These are phyloP conservation scores for Trichomonas gallinae DNA, from an alignment of 208 protist genomes.

Conservation along the genomic window DNA sequence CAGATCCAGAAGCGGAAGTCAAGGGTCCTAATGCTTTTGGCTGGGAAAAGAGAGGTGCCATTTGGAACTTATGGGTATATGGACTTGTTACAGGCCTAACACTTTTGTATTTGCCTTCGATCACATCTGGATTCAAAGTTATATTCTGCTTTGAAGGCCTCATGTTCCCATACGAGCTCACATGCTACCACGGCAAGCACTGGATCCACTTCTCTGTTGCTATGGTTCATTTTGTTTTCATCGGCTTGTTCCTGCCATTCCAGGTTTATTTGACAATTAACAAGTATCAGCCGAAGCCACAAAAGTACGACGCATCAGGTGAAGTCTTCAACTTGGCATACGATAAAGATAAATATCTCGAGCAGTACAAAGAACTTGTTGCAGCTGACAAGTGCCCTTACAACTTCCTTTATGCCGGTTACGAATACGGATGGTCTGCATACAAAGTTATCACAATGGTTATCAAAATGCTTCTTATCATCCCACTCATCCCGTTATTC, in stretches of 20 bases:
- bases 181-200: not conserved
- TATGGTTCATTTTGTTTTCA: not conserved
- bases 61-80: not conserved
- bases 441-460: slow-evolving; percentile 14
- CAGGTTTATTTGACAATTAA: not conserved
- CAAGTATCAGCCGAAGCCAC: not conserved
- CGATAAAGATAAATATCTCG: not conserved
- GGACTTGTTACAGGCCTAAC: not conserved
- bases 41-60: not conserved
- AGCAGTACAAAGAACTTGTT: not conserved
- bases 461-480: not conserved
- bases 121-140: slow-evolving; percentile 8
- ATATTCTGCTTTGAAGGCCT: not conserved
- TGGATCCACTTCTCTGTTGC: not conserved
- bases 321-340: not conserved
- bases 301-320: not conserved
- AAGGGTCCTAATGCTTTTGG: slow-evolving; percentile 8
- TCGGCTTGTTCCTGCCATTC: not conserved
- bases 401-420: not conserved
- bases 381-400: not conserved
- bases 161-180: not conserved
- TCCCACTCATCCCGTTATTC: not conserved
- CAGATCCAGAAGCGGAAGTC: not conserved
- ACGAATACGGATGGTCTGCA: not conserved
- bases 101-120: not conserved